Conservation (phyloP, 148 eudicot genomes). For the Rhododendron ferrugineum region DNA sequence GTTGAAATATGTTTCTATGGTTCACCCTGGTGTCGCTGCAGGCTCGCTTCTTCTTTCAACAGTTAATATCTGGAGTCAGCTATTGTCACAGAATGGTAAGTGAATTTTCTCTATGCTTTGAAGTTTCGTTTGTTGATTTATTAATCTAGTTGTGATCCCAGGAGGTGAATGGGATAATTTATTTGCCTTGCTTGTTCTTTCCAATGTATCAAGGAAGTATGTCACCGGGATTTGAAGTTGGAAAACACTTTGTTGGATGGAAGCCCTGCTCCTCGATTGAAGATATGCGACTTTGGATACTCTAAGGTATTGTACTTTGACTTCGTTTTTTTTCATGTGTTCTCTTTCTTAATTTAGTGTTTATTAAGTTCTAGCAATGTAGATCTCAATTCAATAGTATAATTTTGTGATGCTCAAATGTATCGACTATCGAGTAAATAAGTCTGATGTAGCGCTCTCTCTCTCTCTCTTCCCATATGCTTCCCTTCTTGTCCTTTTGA, state of each 20-base stretch:
- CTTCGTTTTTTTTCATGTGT: not conserved
- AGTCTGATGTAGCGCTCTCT: not conserved
- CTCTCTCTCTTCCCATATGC: not conserved
- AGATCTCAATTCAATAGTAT: not conserved
- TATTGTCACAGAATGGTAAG: constrained; percentile 76
- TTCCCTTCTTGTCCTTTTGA: not conserved
- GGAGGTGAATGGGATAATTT: not conserved
- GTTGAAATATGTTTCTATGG: not conserved
- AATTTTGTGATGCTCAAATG: not conserved
- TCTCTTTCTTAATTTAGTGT: not conserved
- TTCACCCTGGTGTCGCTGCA: constrained; percentile 19
- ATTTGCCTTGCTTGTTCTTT: constrained; percentile 6
- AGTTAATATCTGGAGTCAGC: constrained; percentile 79
- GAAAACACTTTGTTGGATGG: constrained; percentile 61
- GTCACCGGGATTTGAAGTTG: constrained; percentile 59
- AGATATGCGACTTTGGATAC: constrained; percentile 66
- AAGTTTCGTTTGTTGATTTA: not conserved
- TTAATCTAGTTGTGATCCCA: not conserved
- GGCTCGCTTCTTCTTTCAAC: constrained; percentile 88
- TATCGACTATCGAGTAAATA: not conserved
- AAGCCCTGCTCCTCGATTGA: constrained; percentile 49
- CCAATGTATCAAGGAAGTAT: constrained; percentile 43
- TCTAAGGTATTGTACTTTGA: constrained; percentile 40
- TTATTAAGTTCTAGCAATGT: not conserved
- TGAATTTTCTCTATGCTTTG: not conserved